Evolutionary conservation across 495 filamentous ascomycete species (phyloP).

Genomic region (Neurospora hispaniola): DNA sequence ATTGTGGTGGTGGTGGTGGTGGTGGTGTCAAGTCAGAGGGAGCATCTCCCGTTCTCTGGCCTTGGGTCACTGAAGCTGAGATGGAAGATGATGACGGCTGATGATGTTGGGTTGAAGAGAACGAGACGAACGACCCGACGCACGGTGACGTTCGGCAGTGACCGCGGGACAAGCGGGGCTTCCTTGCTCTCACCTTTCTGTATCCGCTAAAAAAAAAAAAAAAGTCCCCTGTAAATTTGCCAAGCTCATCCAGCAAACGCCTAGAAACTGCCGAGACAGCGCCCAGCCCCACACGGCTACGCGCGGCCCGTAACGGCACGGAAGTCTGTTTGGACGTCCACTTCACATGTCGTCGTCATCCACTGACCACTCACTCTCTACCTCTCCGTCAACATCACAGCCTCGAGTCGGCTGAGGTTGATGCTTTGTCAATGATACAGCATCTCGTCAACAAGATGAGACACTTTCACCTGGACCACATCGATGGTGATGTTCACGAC

Average conservation of each 20-base stretch:
- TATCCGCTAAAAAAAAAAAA: not conserved
- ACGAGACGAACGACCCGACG: not conserved
- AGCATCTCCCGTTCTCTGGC: not conserved
- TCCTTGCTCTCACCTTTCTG: too few relatives aligned
- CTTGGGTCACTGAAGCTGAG: not conserved
- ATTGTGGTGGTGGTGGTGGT: not conserved
- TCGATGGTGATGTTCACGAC: not conserved
- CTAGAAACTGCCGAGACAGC: not conserved
- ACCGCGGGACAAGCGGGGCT: not conserved
- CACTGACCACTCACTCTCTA: too few relatives aligned
- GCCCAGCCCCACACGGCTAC: not conserved
- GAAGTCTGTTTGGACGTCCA: not conserved
- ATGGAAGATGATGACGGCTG: not conserved
- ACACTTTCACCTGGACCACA: not conserved
- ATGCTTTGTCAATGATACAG: not conserved
- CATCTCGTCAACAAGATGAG: not conserved
- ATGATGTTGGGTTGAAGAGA: not conserved
- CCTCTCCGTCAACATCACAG: not conserved
- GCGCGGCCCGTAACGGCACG: not conserved
- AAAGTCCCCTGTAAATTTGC: not conserved
- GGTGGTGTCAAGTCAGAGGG: not conserved
- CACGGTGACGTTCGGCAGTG: not conserved
- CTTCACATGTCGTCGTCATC: not conserved
- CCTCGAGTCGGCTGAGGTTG: not conserved
- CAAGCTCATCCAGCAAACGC: not conserved